phyloP scores from a whole-genome alignment of 805 yeast species.

The Candida dajiaensis region DNA sequence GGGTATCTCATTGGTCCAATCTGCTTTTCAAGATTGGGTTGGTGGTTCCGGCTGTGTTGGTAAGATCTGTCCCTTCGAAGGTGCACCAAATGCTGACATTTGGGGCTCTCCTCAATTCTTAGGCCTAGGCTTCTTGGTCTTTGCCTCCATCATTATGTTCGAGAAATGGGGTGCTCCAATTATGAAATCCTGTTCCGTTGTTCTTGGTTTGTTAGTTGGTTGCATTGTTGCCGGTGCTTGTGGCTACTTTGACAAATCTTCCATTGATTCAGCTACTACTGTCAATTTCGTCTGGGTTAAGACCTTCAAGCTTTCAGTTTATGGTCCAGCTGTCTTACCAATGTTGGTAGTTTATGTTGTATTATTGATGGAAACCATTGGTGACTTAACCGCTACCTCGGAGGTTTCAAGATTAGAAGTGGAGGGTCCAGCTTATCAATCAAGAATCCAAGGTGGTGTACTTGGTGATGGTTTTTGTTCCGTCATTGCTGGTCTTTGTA shows the following conservation, averaged over 20 bases:
- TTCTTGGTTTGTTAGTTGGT: constrained; percentile 76
- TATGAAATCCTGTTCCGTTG: constrained; percentile 90
- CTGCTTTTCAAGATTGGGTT: constrained; percentile 80
- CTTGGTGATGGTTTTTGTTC: constrained; percentile 85
- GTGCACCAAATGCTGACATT: constrained; percentile 50
- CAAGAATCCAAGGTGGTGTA: constrained; percentile 89
- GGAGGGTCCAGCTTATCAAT: constrained; percentile 75
- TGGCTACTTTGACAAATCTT: constrained; percentile 63
- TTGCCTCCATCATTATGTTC: constrained; percentile 61
- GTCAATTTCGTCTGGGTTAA: constrained; percentile 88
- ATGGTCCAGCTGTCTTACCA: constrained; percentile 85
- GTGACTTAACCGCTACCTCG: constrained; percentile 89
- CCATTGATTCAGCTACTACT: constrained; percentile 67
- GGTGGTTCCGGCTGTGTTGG: constrained; percentile 75
- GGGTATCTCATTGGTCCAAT: constrained; percentile 62
- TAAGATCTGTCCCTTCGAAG: constrained; percentile 40
- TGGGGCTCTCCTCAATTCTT: constrained; percentile 91
- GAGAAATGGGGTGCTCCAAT: constrained; percentile 93
- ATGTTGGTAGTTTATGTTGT: constrained; percentile 77
- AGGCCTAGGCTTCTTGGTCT: constrained; percentile 84
- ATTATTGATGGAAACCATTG: constrained; percentile 86
- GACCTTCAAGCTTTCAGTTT: constrained; percentile 68
- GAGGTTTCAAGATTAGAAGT: constrained; percentile 84
- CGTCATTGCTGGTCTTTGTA: constrained; percentile 67
- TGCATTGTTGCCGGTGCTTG: constrained; percentile 91